Percentiles rank a stretch among this genome's conserved stretches.
phyloP scores from a whole-genome alignment of 805 yeast genomes.

The Metschnikowia cerradonensis region DNA sequence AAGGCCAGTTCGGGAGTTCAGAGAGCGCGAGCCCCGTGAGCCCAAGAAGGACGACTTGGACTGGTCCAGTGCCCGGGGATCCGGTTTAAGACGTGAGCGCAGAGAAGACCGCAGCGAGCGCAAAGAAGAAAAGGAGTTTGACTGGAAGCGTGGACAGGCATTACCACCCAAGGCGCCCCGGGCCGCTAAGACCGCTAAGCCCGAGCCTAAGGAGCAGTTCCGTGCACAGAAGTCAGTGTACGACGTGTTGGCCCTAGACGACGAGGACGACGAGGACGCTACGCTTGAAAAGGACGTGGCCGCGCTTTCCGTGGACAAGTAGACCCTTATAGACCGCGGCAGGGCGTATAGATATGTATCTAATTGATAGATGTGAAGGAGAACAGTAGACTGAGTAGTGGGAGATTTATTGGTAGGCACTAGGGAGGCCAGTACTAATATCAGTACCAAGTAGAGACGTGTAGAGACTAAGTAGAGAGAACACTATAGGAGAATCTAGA shows the following conservation, averaged over 20 bases:
- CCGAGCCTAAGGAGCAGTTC: conserved; percentile 10
- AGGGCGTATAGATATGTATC: too few species aligned
- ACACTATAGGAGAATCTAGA: too few species aligned
- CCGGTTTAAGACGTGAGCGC: conserved; percentile 11
- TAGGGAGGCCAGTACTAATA: too few species aligned
- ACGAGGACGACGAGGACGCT: conserved; percentile 11
- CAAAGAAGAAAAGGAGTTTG: conserved; percentile 29
- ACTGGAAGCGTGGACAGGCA: conserved; percentile 38
- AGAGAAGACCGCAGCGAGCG: conserved; percentile 27
- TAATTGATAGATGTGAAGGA: too few species aligned
- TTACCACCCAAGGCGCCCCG: conserved; percentile 18
- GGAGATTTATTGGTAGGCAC: too few species aligned
- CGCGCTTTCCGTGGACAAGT: conserved; percentile 10
- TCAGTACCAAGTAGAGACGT: too few species aligned
- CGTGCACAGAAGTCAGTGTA: conserved; percentile 19
- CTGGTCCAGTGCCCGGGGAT: conserved; percentile 23
- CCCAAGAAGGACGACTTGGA: conserved; percentile 20
- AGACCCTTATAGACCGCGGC: not conserved
- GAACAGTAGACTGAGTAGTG: too few species aligned
- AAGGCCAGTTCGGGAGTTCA: conserved; percentile 12
- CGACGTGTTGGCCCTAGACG: conserved; percentile 19
- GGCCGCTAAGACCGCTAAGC: conserved; percentile 8
- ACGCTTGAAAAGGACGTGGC: conserved; percentile 15
- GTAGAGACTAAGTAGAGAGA: too few species aligned
- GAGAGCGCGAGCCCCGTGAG: conserved; percentile 1